Evolutionary conservation across 2,329 filamentous ascomycete species (phyloP).

Genomic region (Dactylonectria estremocensis): DNA sequence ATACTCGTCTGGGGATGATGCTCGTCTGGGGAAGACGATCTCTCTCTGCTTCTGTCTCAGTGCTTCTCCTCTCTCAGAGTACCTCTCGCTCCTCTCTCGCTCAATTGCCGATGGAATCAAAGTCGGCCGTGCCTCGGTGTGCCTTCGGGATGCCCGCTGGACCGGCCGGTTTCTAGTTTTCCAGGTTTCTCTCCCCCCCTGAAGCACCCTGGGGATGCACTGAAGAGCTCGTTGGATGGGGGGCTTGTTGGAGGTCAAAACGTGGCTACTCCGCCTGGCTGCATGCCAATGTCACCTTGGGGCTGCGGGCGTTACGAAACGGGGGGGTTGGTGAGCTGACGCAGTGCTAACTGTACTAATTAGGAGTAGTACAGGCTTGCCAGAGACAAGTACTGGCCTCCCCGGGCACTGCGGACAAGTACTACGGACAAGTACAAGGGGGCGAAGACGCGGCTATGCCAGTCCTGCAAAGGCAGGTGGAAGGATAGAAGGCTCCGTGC

Average conservation of each 20-base stretch:
- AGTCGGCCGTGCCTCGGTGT: conserved; percentile 22
- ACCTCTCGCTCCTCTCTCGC: too few relatives aligned
- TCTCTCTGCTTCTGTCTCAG: neutral
- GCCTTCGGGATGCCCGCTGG: conserved; percentile 17
- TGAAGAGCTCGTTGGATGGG: neutral
- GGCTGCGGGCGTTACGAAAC: neutral
- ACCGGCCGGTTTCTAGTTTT: conserved; percentile 3
- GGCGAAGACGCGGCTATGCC: conserved; percentile 1
- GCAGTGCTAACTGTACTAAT: neutral
- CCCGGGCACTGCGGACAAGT: neutral
- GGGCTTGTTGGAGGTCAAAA: neutral
- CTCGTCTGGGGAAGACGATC: neutral
- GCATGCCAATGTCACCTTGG: neutral
- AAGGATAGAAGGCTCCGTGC: conserved; percentile 1
- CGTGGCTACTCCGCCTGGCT: conserved; percentile 1
- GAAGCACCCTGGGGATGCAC: neutral
- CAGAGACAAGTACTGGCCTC: too few relatives aligned
- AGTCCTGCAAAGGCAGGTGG: conserved; percentile 24
- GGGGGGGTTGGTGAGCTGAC: neutral
- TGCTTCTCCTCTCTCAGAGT: too few relatives aligned
- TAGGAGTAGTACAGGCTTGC: too few relatives aligned
- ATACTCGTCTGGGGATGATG: too few relatives aligned
- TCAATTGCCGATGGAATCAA: neutral
- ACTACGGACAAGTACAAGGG: neutral
- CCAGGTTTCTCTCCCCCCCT: neutral